Conservation (phyloP, 2,329 filamentous ascomycete species). For the Cytospora piceicola region DNA sequence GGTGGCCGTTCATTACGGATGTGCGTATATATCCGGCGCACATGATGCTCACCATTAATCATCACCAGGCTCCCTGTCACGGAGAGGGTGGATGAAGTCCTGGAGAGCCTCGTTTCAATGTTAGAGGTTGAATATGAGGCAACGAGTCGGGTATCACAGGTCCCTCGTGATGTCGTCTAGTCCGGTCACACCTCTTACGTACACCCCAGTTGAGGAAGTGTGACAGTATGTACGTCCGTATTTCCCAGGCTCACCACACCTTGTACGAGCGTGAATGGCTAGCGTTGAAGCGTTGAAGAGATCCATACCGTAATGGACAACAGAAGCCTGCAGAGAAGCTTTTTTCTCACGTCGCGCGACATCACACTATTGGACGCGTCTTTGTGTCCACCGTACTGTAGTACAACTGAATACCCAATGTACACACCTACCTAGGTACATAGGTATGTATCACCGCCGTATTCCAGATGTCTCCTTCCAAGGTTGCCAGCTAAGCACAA, state of each 20-base stretch:
- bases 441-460: constrained; percentile 13
- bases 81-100: neutral
- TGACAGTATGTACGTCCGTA: neutral
- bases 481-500: constrained; percentile 6
- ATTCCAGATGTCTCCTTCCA: too few species aligned
- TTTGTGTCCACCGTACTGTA: neutral
- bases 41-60: neutral
- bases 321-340: neutral
- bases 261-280: neutral
- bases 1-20: neutral
- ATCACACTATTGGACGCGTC: constrained; percentile 6
- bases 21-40: neutral
- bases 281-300: neutral
- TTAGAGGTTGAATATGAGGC: neutral
- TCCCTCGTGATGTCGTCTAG: neutral
- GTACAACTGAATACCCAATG: too few species aligned
- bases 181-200: neutral
- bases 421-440: too few species aligned
- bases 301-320: neutral
- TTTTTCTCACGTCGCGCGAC: constrained; percentile 10
- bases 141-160: neutral
- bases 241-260: neutral
- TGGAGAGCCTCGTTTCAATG: neutral
- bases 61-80: neutral
- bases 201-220: neutral